These are phyloP conservation scores for Penicillium italicum DNA, from an alignment of 2,329 filamentous ascomycete genomes.

Conservation along the genomic window DNA sequence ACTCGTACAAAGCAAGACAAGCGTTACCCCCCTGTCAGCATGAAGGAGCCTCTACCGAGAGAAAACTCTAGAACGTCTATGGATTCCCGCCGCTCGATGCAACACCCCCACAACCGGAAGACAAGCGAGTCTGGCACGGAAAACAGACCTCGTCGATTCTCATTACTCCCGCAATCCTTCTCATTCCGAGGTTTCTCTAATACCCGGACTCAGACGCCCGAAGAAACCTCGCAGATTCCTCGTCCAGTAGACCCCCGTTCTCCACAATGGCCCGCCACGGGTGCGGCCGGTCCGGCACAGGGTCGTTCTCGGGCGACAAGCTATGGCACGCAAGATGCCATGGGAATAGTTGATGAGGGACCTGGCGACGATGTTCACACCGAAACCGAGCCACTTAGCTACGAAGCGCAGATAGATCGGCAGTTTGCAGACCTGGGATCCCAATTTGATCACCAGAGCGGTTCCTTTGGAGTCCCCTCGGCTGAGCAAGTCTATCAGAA, in stretches of 20 bases:
- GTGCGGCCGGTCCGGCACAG: conserved; percentile 22
- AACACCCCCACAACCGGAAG: conserved; percentile 66
- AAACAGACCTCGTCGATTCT: conserved; percentile 65
- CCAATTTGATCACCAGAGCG: conserved; percentile 31
- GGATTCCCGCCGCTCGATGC: conserved; percentile 71
- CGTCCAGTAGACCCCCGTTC: conserved; percentile 31
- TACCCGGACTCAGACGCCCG: conserved; percentile 50
- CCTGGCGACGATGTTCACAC: conserved; percentile 27
- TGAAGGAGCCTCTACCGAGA: conserved; percentile 67
- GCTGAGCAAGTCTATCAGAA: conserved; percentile 33
- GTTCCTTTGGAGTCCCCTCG: conserved; percentile 28
- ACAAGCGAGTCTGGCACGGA: conserved; percentile 62
- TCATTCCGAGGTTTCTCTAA: conserved; percentile 62
- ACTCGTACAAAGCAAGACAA: conserved; percentile 52
- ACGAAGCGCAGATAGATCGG: conserved; percentile 41
- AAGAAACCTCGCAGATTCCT: conserved; percentile 39
- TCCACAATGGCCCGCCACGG: conserved; percentile 37
- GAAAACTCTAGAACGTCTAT: conserved; percentile 62
- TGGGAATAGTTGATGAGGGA: conserved; percentile 29
- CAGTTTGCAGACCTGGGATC: conserved; percentile 42
- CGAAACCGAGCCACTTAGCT: conserved; percentile 32
- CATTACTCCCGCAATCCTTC: conserved; percentile 62
- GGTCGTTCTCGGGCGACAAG: conserved; percentile 30
- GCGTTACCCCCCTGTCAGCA: conserved; percentile 86
- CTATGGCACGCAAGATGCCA: conserved; percentile 33